Conservation (phyloP, 1,284 basidiomycete species). For the Tausonia pullulans region DNA sequence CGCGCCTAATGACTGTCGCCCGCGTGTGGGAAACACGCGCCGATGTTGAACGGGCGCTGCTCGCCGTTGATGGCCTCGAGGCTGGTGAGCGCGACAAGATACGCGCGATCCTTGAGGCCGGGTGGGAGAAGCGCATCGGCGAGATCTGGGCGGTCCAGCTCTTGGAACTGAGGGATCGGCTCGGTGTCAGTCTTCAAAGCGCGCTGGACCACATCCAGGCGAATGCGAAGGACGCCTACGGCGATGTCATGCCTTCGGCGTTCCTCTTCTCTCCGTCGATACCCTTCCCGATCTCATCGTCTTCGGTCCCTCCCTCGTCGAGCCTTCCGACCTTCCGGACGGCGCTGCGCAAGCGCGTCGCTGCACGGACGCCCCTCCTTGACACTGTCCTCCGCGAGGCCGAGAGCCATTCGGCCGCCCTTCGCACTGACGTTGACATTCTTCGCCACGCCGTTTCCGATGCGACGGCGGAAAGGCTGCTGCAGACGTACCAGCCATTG, state of each 20-base stretch:
- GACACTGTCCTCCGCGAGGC: slow-evolving; percentile 26
- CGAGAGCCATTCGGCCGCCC: slow-evolving; percentile 24
- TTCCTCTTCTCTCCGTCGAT: slow-evolving; percentile 29
- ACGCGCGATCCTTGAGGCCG: slow-evolving; percentile 23
- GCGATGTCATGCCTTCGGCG: slow-evolving; percentile 25
- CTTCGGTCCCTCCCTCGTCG: slow-evolving; percentile 9
- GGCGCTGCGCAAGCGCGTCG: slow-evolving; percentile 25
- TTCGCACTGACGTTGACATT: slow-evolving; percentile 26
- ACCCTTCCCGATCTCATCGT: slow-evolving; percentile 18
- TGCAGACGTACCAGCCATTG: slow-evolving; percentile 20
- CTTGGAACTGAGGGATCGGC: slow-evolving; percentile 21
- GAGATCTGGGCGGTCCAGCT: slow-evolving; percentile 30
- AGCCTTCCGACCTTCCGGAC: slow-evolving; percentile 26
- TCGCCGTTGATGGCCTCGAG: slow-evolving; percentile 9
- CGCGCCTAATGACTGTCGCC: slow-evolving; percentile 24
- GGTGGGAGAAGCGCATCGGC: slow-evolving; percentile 29
- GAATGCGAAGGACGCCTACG: slow-evolving; percentile 17
- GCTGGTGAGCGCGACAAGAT: slow-evolving; percentile 6
- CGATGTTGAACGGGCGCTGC: slow-evolving; percentile 20
- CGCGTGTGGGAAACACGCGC: slow-evolving; percentile 31
- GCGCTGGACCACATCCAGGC: slow-evolving; percentile 22
- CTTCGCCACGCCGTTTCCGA: slow-evolving; percentile 20
- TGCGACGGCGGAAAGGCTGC: background rate
- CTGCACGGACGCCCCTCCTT: slow-evolving; percentile 28
- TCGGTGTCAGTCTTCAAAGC: slow-evolving; percentile 20